These are phyloP conservation scores for Danielozyma ontarioensis DNA, from an alignment of 805 yeast genomes.

Conservation along the genomic window DNA sequence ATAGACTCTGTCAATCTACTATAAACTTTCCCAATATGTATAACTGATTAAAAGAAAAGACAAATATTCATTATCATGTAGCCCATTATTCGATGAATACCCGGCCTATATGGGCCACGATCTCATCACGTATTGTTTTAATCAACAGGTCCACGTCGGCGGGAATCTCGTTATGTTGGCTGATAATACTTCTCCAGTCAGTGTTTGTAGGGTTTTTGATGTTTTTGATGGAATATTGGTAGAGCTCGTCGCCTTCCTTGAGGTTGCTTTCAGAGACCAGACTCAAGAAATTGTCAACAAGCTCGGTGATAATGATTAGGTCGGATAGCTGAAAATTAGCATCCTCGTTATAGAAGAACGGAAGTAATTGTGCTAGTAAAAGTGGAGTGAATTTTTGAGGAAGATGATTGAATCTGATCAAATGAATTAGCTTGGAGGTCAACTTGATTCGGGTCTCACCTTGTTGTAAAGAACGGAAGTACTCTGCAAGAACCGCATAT, in stretches of 20 bases:
- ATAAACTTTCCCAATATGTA: too few species aligned
- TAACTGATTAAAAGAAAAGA: background rate
- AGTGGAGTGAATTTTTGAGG: slow-evolving; percentile 48
- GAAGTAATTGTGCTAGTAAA: slow-evolving; percentile 44
- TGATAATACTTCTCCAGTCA: slow-evolving; percentile 34
- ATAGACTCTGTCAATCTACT: too few species aligned
- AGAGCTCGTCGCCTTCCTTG: slow-evolving; percentile 26
- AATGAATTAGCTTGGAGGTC: slow-evolving; percentile 41
- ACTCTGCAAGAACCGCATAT: slow-evolving; percentile 56
- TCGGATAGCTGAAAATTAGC: slow-evolving; percentile 15
- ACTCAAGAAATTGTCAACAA: slow-evolving; percentile 32
- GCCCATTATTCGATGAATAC: slow-evolving; percentile 22
- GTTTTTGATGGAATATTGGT: slow-evolving; percentile 22
- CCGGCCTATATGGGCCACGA: slow-evolving; percentile 28
- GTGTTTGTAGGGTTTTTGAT: slow-evolving; percentile 10
- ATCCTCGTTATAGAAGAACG: slow-evolving; percentile 23
- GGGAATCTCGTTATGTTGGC: slow-evolving; percentile 17
- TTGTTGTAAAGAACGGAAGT: slow-evolving; percentile 29
- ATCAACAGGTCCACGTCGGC: slow-evolving; percentile 18
- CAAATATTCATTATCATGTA: background rate
- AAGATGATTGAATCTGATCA: slow-evolving; percentile 36
- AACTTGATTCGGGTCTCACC: slow-evolving; percentile 28
- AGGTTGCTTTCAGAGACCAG: slow-evolving; percentile 17
- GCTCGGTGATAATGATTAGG: slow-evolving; percentile 25
- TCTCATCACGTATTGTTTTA: slow-evolving; percentile 24